Conservation (phyloP, 371 early-diverging fungal species). For the Mucor piriformis region DNA sequence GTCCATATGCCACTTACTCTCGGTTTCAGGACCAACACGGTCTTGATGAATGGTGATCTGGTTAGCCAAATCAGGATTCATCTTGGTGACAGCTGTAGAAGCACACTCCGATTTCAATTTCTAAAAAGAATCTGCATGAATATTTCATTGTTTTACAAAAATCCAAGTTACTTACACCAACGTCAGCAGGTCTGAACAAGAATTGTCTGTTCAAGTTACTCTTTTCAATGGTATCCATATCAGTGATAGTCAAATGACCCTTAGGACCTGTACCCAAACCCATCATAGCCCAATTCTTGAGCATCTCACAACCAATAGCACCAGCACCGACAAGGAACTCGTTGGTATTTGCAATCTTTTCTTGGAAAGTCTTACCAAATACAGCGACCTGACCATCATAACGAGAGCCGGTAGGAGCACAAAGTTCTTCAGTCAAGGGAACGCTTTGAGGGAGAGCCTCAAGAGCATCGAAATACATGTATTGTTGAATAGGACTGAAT, state of each 20-base stretch:
- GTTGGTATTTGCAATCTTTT: constrained; percentile 83
- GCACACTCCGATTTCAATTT: constrained; percentile 97
- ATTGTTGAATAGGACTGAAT: constrained; percentile 96
- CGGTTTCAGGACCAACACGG: constrained; percentile 97
- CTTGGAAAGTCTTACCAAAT: constrained; percentile 92
- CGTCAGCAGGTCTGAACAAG: constrained; percentile 93
- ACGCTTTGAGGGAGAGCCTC: constrained; percentile 86
- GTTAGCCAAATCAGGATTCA: constrained; percentile 90
- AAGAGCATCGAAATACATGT: constrained; percentile 97
- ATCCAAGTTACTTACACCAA: constrained; percentile 59
- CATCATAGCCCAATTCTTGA: constrained; percentile 99
- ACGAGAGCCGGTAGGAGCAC: constrained; percentile 80
- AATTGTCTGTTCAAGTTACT: constrained; percentile 98
- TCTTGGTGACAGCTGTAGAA: constrained; percentile 84
- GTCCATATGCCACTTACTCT: too few relatives aligned
- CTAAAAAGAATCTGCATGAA: constrained; percentile 20
- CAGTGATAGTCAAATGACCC: constrained; percentile 93
- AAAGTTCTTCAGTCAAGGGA: constrained; percentile 69
- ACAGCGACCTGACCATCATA: constrained; percentile 97
- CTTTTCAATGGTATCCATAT: constrained; percentile 99
- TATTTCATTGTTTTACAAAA: neutral
- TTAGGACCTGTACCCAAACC: constrained; percentile 92
- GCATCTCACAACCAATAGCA: constrained; percentile 99
- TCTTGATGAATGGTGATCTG: constrained; percentile 90
- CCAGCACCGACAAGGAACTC: constrained; percentile 99